Base-by-base conservation (phyloP, 208 protist species). In the Crithidia sp. region DNA sequence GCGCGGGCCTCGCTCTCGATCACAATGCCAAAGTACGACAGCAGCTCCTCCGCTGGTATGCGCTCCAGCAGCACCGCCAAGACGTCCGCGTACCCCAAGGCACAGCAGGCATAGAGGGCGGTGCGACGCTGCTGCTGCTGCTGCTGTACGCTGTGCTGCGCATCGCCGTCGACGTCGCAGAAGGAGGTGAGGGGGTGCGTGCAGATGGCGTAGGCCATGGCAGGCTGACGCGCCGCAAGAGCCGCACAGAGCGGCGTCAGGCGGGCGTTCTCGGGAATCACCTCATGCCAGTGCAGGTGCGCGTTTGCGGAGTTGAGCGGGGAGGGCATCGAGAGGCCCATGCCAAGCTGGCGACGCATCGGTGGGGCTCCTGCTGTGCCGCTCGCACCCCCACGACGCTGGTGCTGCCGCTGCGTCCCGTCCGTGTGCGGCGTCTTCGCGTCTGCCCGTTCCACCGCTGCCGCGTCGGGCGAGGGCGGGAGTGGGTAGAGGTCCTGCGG, bases 41-140 rank as follows among this genome's bases (percentile, higher is more conserved):
- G 72, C 8, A 92, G 10, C 68, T 95, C 90, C 71, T 86, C 74
- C 39, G 89, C 66, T 3, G 79, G 74, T 19, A 91, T 87, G 28
- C 88, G 88, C 80, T 93, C 83, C 17, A 93, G 82, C 39, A 95
- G 67, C 13, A 90, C 86, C 49, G 86, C 86, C 19, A 95, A 64
- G 37, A 93, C 81, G 8, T 89, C 81, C 16, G 57, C 68, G 69
- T 95, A 95, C 41, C 90, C 90, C 0, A 95, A 78, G 7, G 86
- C 83, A 36, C 85, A 88, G 16, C 84, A 77, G 5, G 81, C 86
- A 28, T 88, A 81, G 16, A 95, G 60, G 17, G 90, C 86, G 60
- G 81, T 83, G 44, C 81, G 78, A 45, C 87, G 81, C 55, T 89
- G 82, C 36, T 79, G 79, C n/a, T 79, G 79, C n/a, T 76, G 71